These are phyloP conservation scores for Kodamaea kakaduensis DNA, from an alignment of 805 yeast genomes.

Conservation along the genomic window DNA sequence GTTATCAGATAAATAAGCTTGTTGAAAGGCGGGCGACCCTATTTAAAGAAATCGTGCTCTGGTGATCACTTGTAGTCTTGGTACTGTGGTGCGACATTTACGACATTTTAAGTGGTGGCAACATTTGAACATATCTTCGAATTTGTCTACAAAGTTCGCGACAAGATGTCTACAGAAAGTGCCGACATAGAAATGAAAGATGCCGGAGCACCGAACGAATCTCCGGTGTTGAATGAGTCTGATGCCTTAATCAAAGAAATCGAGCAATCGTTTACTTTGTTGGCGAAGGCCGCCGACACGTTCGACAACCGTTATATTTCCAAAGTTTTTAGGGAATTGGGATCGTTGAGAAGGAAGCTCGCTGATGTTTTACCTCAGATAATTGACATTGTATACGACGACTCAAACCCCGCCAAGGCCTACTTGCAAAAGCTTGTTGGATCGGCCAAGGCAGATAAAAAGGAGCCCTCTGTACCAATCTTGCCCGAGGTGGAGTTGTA, in stretches of 20 bases:
- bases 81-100: neutral
- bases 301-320: constrained; percentile 86
- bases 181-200: constrained; percentile 21
- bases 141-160: too few species aligned
- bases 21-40: too few species aligned
- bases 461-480: constrained; percentile 19
- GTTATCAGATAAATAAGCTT: too few species aligned
- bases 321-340: constrained; percentile 80
- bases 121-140: constrained; percentile 4
- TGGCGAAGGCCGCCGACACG: constrained; percentile 60
- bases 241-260: constrained; percentile 29
- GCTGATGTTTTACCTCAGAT: constrained; percentile 52
- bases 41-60: too few species aligned
- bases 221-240: constrained; percentile 8
- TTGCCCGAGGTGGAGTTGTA: constrained; percentile 80
- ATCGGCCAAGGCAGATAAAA: constrained; percentile 18
- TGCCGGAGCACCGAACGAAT: constrained; percentile 10
- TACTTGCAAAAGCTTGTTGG: constrained; percentile 34
- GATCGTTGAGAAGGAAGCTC: constrained; percentile 65
- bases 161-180: too few species aligned
- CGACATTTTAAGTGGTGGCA: constrained; percentile 8
- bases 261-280: constrained; percentile 42
- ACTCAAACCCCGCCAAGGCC: constrained; percentile 37
- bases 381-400: constrained; percentile 54
- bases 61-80: too few species aligned